phyloP scores from a whole-genome alignment of 2,329 filamentous ascomycete species.

The Diaporthe capsici region DNA sequence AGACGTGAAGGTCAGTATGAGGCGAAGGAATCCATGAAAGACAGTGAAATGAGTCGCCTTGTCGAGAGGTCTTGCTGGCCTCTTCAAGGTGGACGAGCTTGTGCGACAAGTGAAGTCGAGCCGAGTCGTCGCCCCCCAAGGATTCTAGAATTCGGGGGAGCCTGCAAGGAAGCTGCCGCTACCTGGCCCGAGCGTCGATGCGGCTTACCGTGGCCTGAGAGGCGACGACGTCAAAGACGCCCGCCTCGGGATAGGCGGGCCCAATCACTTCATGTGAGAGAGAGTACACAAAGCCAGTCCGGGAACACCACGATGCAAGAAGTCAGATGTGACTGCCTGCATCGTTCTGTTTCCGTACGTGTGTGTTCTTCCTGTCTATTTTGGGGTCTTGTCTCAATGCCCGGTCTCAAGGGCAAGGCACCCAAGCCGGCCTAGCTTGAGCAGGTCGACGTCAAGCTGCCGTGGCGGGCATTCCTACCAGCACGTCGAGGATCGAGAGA shows the following conservation, averaged over 20 bases:
- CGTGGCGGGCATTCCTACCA: background rate
- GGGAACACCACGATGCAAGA: background rate
- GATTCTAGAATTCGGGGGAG: constrained; percentile 15
- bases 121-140: background rate
- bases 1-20: background rate
- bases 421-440: constrained; percentile 4
- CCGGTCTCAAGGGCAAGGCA: background rate
- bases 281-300: background rate
- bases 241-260: constrained; percentile 7
- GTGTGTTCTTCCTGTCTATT: background rate
- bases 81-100: constrained; percentile 24
- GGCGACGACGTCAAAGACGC: constrained; percentile 26
- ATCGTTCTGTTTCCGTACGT: background rate
- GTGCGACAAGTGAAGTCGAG: constrained; percentile 31
- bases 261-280: background rate
- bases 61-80: constrained; percentile 34
- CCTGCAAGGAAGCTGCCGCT: constrained; percentile 4
- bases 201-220: constrained; percentile 42
- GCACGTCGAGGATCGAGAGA: background rate
- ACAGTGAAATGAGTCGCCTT: background rate
- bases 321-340: background rate
- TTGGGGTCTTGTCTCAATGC: background rate
- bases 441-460: background rate
- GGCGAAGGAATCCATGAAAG: constrained; percentile 7
- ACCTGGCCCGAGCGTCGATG: constrained; percentile 37